Base-by-base conservation (phyloP, 2,329 filamentous ascomycete genomes). In the Ceratocystis albifundus region DNA sequence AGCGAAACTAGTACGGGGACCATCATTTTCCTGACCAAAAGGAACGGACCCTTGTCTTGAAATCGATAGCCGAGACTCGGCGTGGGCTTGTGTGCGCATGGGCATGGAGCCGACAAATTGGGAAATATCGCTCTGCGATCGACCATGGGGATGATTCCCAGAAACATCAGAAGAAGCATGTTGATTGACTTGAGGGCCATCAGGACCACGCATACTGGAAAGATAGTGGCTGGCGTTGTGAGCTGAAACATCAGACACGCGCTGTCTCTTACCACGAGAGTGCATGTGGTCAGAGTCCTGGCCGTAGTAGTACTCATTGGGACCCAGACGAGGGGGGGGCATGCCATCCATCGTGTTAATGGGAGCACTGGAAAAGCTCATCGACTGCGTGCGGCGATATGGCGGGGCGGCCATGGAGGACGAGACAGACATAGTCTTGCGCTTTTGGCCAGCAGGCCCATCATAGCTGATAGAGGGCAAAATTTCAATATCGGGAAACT, bases 401-500 rank as follows among this genome's bases (percentile, higher is more conserved):
- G 30, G 67, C n/a, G 67, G 67, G 4, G 65, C 64, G 28, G 64
- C 61, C 64, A 68, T 66, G 17, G 62, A 45, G 17, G 62, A 30
- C 2, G 57, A 20, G 45, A 30, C n/a, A n/a, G 62, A 59, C 65
- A 66, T 62, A 30, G 64, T 32, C 64, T 68, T 68, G 36, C 66
- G 66, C 61, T 68, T 68, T 36, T 65, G 64, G 25, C 66, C 66
- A 30, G 67, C 67, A 46, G 64, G 67, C 20, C 67, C 67, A 48
- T 66, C 67, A 28, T 66, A 68, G 28, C 64, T 66, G 15, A 84
- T 81, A 67, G 81, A 80, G 1, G 82, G 82, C 3, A 85, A 76
- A 20, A 85, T 81, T 73, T 85, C 82, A 66, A 85, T 81, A 68
- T 84, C 82, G 0, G 82, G 82, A 1, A 84, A 79, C 66, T 80